Evolutionary conservation across 345 rosid genomes (phyloP).

Genomic region (Clarkia xantiana): DNA sequence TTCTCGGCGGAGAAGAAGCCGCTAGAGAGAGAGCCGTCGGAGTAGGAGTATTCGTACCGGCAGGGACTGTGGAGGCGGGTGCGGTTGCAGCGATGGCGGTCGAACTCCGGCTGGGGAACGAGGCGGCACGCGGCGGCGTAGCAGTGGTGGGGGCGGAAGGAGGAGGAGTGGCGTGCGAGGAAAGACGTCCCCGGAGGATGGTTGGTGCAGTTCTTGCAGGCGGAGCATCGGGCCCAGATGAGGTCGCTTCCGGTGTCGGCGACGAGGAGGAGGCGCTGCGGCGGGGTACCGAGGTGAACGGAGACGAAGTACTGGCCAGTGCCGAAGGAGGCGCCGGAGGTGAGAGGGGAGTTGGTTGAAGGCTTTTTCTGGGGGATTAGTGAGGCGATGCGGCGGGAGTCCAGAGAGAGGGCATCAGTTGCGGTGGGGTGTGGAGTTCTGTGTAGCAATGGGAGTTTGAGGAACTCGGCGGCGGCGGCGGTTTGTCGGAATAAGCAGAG

Average conservation of each 20-base stretch:
- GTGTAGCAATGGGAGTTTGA: slow-evolving; percentile 59
- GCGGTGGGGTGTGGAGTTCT: slow-evolving; percentile 17
- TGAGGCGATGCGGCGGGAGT: slow-evolving; percentile 27
- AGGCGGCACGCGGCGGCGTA: slow-evolving; percentile 33
- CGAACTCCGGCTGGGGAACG: slow-evolving; percentile 35
- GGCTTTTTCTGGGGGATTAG: slow-evolving; percentile 11
- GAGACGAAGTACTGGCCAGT: slow-evolving; percentile 76
- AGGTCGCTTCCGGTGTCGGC: slow-evolving; percentile 89
- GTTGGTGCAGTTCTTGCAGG: slow-evolving; percentile 44
- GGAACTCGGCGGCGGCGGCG: slow-evolving; percentile 18
- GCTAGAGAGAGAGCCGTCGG: slow-evolving; percentile 48
- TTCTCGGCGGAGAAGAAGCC: slow-evolving; percentile 63
- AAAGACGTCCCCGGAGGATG: slow-evolving; percentile 47
- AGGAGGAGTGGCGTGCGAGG: slow-evolving; percentile 60
- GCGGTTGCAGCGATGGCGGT: slow-evolving; percentile 29
- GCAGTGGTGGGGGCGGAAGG: slow-evolving; percentile 66
- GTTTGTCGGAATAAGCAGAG: too few relatives aligned
- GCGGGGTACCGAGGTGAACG: slow-evolving; percentile 65
- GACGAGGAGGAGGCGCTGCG: slow-evolving; percentile 54
- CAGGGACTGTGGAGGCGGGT: slow-evolving; percentile 68
- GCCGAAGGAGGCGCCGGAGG: slow-evolving; percentile 67
- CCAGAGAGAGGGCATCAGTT: slow-evolving; percentile 9
- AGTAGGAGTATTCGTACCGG: slow-evolving; percentile 54
- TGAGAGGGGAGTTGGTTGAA: slow-evolving; percentile 38
- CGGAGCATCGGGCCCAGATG: slow-evolving; percentile 72